These are phyloP conservation scores for Metschnikowia drakensbergensis DNA, from an alignment of 805 yeast species.

Conservation along the genomic window DNA sequence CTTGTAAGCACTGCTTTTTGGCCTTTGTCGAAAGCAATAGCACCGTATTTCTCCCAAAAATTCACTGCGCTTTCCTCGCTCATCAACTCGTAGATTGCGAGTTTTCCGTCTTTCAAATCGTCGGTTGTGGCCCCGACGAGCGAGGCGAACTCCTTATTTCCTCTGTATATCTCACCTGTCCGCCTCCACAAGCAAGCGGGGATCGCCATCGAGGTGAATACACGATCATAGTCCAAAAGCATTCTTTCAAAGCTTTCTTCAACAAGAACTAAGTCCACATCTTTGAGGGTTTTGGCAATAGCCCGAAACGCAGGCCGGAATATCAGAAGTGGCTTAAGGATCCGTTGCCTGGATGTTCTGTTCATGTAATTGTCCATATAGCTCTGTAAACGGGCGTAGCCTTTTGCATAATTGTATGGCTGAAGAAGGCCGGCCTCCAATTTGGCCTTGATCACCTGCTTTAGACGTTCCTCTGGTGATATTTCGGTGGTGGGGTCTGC, in stretches of 20 bases:
- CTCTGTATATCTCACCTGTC: constrained; percentile 93
- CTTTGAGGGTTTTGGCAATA: constrained; percentile 83
- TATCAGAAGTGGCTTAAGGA: constrained; percentile 76
- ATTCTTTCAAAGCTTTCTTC: constrained; percentile 93
- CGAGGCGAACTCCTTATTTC: constrained; percentile 93
- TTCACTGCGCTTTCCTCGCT: constrained; percentile 94
- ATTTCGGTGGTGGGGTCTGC: constrained; percentile 95
- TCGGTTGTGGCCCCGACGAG: constrained; percentile 86
- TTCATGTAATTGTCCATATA: constrained; percentile 95
- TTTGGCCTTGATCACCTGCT: constrained; percentile 91
- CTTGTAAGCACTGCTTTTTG: constrained; percentile 93
- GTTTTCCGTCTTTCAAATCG: constrained; percentile 84
- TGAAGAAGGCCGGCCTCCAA: constrained; percentile 87
- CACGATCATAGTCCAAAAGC: constrained; percentile 89
- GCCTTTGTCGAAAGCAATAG: constrained; percentile 92
- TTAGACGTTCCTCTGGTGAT: constrained; percentile 88
- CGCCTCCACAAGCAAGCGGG: constrained; percentile 98
- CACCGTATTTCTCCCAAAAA: constrained; percentile 96
- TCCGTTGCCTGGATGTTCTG: constrained; percentile 74
- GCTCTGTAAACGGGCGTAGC: constrained; percentile 82
- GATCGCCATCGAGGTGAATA: constrained; percentile 94
- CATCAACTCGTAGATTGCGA: constrained; percentile 91
- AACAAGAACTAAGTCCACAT: constrained; percentile 84
- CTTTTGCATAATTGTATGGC: constrained; percentile 92
- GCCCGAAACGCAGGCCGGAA: constrained; percentile 93